Evolutionary conservation across 139 green algal genomes (phyloP).

Genomic region (Tetradesmus lagerheimii): DNA sequence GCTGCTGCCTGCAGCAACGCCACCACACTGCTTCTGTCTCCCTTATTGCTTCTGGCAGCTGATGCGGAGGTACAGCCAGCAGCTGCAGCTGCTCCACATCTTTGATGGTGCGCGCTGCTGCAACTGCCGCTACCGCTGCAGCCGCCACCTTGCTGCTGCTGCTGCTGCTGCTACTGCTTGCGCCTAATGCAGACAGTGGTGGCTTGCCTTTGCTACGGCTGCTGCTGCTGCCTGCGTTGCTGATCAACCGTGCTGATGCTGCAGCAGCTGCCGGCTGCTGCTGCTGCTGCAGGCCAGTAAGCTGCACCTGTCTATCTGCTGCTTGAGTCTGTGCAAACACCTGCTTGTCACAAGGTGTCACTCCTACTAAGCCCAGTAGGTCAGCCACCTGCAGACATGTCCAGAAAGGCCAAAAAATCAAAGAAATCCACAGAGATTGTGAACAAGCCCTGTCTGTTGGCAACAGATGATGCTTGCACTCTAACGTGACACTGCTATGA

Average conservation of each 20-base stretch:
- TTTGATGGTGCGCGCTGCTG: background rate
- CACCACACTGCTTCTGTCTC: constrained; percentile 49
- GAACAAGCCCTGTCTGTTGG: too few relatives aligned
- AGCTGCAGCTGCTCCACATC: constrained; percentile 42
- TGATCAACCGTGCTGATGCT: too few relatives aligned
- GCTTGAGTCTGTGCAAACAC: constrained; percentile 17
- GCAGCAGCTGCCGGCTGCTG: background rate
- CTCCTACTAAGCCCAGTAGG: constrained; percentile 57
- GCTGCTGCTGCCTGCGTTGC: background rate
- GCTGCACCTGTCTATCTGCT: constrained; percentile 26
- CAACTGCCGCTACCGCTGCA: background rate
- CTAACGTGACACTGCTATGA: too few relatives aligned
- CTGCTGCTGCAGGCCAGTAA: constrained; percentile 28
- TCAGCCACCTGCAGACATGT: constrained; percentile 45
- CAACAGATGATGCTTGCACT: too few relatives aligned
- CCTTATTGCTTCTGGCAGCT: constrained; percentile 39
- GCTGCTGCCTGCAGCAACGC: background rate
- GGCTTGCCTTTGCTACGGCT: background rate
- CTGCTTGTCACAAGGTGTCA: constrained; percentile 46
- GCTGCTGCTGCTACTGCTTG: constrained; percentile 12
- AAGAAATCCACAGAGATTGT: too few relatives aligned
- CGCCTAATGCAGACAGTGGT: too few relatives aligned
- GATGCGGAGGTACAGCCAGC: background rate
- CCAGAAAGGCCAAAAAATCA: background rate
- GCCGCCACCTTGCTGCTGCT: background rate